Base-by-base conservation (phyloP, 2,329 filamentous ascomycete genomes). In the Claviceps sp. region DNA sequence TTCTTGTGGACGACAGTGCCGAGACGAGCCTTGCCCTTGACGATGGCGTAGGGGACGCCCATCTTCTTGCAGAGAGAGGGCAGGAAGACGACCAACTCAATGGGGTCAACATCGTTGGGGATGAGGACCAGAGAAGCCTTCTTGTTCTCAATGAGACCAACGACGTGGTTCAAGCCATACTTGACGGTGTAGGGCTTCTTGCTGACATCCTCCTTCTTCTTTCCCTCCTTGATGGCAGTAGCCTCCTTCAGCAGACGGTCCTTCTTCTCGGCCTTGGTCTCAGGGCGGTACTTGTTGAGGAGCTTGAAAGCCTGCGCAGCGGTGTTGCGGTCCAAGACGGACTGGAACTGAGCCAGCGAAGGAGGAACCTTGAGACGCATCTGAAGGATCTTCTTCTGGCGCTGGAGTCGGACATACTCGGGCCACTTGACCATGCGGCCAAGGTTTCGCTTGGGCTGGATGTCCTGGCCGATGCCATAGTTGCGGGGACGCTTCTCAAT, bases 151-250 rank as follows among this genome's bases (percentile, higher is more conserved):
- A 95, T 87, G 64, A 95, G 81, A 62, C 88, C 89, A 62, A 95
- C 89, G 61, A 98, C 93, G 81, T 98, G 93, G 86, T 98, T 98
- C 67, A 98, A 85, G 79, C 93, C 93, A 77, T 96, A 98, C 85
- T 98, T 98, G 82, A 93, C 90, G 62, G 86, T 78, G 77, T 96
- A 98, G 68, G 93, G 93, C 87, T 98, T 98, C 88, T 97, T 97
- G 86, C 82, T 88, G 71, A 95, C 91, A 67, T 95, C 90, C 82
- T 98, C 94, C 87, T 97, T 97, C 87, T 97, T 98, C 87, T 97
- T 96, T 74, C 94, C 93, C 75, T 97, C 90, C 72, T 89, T 84
- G 72, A 98, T 83, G 67, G 93, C 94, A 65, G 90, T 95, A 60
- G 94, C 93, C 83, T 98, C 93, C 82, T 95, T 89, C 72, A 87